Base-by-base conservation (phyloP, 441 rosid genomes). In the Bocquillonia castaneifolia region DNA sequence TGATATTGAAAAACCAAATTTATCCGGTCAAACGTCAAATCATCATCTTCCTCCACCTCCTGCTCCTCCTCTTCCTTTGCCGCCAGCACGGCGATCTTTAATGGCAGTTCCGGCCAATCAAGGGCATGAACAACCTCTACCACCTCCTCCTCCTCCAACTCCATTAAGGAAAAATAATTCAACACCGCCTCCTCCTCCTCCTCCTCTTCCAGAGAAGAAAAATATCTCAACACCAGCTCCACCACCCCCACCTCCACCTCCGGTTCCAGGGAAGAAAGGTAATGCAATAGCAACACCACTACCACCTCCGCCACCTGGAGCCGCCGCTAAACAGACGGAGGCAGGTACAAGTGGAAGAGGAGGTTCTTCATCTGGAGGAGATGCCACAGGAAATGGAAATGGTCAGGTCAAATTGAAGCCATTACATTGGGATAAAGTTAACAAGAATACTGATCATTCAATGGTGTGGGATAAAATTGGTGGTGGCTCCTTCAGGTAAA, bases 391-490 rank as follows among this genome's bases (percentile, higher is more conserved):
- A 55, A 66, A 70, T 13, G 78, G 72, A 31, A 83, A 65, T 69
- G 88, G 78, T 57, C 88, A 78, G 68, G 86, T 85, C 25, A 92
- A 90, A 77, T 79, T 95, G 64, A 92, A 90, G 85, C 95, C 98
- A 39, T 72, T 92, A 78, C 99, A 90, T 69, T 89, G 97, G 99
- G 98, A 95, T 75, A 90, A 92, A 75, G 86, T 92, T 61, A 86
- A 84, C 78, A 82, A 76, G 36, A 85, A 84, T 50, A 48, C 73
- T 1, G 85, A 81, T n/a, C 89, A 82, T 74, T 90, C 99, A 37
- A 90, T 94, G 97, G 98, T 90, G 72, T 90, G 99, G 98, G 92
- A 94, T 86, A 87, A 83, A 70, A 83, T 94, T 52, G 82, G 81
- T 23, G 84, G 82, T 1, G 99, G 98, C 32, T 95, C 97, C 54